Evolutionary conservation across 1,284 basidiomycete species (phyloP).

Genomic region (Filobasidium uniguttulatum): DNA sequence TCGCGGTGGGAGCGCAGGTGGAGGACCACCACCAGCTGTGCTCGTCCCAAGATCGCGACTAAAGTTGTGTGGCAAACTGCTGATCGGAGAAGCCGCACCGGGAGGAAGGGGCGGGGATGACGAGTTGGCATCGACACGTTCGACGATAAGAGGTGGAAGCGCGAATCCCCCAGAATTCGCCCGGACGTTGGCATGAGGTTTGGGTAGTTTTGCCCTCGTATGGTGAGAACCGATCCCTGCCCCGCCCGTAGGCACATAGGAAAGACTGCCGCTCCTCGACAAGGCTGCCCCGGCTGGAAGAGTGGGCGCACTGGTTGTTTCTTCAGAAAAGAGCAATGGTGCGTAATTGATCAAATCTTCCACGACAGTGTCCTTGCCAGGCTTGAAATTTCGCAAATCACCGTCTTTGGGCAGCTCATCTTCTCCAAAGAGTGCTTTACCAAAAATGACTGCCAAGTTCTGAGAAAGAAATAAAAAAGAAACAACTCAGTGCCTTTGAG

Average conservation of each 20-base stretch:
- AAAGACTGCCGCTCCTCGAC: constrained; percentile 19
- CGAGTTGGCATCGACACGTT: neutral
- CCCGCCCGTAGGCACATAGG: constrained; percentile 15
- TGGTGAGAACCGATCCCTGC: constrained; percentile 10
- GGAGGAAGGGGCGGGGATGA: neutral
- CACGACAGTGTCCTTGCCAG: constrained; percentile 70
- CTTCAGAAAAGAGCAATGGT: constrained; percentile 31
- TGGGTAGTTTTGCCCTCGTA: constrained; percentile 9
- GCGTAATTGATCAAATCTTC: constrained; percentile 70
- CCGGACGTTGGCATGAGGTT: neutral
- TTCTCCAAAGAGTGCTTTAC: constrained; percentile 70
- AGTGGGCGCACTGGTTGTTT: constrained; percentile 18
- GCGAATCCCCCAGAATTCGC: neutral
- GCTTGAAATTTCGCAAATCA: constrained; percentile 57
- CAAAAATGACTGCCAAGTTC: constrained; percentile 76
- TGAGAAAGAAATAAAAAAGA: constrained; percentile 5
- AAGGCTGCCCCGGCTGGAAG: constrained; percentile 23
- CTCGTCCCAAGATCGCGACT: constrained; percentile 2
- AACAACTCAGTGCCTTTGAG: no score
- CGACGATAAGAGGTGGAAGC: neutral
- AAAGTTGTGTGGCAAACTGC: neutral
- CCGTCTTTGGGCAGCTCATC: constrained; percentile 64
- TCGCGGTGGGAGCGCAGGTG: no score
- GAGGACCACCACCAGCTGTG: no score
- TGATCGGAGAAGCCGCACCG: neutral